A percentile compares a stretch with the other conserved stretches of the same genome.
phyloP scores from a whole-genome alignment of 148 eudicot genomes.

The Nyssa sinensis region DNA sequence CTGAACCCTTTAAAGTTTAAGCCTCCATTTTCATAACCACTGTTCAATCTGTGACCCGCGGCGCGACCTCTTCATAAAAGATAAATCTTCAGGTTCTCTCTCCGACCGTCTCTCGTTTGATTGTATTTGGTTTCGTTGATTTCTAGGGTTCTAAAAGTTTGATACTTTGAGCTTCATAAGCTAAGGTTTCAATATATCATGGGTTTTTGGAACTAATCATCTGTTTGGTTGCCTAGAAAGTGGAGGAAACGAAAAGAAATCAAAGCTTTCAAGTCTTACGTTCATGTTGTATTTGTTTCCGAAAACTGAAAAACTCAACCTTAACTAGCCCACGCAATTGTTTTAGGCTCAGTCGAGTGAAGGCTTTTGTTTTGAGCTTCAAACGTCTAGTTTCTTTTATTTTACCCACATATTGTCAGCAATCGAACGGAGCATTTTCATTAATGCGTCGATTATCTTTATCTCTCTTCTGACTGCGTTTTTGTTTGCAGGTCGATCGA shows the following conservation, averaged over 20 bases:
- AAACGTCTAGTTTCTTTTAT: neutral
- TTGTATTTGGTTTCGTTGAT: too few species aligned
- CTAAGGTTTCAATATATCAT: too few species aligned
- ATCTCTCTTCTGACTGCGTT: neutral
- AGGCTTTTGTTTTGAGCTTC: neutral
- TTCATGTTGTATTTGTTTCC: neutral
- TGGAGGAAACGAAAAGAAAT: neutral
- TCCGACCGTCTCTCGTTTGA: too few species aligned
- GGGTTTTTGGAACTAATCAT: neutral
- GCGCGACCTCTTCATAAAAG: too few species aligned
- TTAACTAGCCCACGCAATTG: neutral
- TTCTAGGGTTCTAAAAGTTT: too few species aligned
- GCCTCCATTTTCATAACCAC: too few species aligned
- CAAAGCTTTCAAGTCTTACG: neutral
- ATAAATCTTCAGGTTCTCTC: too few species aligned
- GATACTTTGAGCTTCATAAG: too few species aligned
- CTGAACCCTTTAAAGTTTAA: too few species aligned
- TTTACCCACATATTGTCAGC: neutral
- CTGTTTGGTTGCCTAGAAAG: conserved; percentile 4
- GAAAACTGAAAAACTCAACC: neutral
- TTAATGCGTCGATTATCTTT: neutral
- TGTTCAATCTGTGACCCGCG: too few species aligned
- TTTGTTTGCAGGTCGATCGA: conserved; percentile 8
- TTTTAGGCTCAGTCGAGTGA: neutral
- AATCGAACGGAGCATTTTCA: neutral